Evolutionary conservation across 2,329 filamentous ascomycete species (phyloP).

Genomic region (Neoscytalidium dimidiatum): DNA sequence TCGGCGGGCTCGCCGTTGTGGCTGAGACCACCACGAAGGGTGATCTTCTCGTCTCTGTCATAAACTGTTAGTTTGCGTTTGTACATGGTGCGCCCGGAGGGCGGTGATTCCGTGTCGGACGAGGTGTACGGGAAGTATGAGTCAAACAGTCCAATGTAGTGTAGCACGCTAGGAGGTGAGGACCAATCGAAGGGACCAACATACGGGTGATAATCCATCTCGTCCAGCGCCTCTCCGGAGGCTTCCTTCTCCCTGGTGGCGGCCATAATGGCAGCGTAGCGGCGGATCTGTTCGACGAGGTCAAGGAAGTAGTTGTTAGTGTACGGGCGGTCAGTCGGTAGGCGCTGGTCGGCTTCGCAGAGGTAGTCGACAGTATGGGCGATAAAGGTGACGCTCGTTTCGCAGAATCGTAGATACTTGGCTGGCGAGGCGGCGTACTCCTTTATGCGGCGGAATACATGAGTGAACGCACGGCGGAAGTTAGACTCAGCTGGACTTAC

Average conservation of each 20-base stretch:
- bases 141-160: constrained; percentile 1
- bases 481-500: constrained; percentile 66
- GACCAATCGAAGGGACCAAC: constrained; percentile 25
- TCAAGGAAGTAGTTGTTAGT: constrained; percentile 97
- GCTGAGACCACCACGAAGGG: constrained; percentile 77
- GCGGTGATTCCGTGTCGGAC: background rate
- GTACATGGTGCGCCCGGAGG: constrained; percentile 24
- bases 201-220: constrained; percentile 55
- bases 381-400: constrained; percentile 86
- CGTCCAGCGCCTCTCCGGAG: constrained; percentile 54
- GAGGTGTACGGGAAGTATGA: background rate
- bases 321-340: constrained; percentile 85
- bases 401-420: constrained; percentile 85
- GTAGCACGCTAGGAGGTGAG: background rate
- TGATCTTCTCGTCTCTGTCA: constrained; percentile 68
- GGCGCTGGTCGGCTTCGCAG: constrained; percentile 81
- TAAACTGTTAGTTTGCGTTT: constrained; percentile 18
- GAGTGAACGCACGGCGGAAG: constrained; percentile 65
- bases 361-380: constrained; percentile 86
- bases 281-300: constrained; percentile 87
- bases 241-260: constrained; percentile 69
- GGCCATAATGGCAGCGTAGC: constrained; percentile 83
- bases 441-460: constrained; percentile 65
- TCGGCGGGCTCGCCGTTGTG: constrained; percentile 82
- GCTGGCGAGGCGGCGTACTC: constrained; percentile 68